Base-by-base conservation (phyloP, 495 filamentous ascomycete species). In the Annulohypoxylon nitens region DNA sequence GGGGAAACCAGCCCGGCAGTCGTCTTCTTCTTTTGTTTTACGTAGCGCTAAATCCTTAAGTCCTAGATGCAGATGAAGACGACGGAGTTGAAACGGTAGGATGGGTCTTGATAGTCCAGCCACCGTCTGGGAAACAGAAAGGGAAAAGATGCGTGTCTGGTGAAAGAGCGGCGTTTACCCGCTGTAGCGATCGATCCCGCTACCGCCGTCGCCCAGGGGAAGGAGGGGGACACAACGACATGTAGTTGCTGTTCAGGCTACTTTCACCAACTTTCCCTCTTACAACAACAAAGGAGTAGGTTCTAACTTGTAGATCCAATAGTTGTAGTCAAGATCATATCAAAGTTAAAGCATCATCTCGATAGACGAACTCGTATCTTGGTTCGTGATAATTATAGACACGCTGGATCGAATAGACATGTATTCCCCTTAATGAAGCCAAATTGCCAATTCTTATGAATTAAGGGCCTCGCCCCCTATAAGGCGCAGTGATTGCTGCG, bases 1-100 rank as follows among this genome's bases (percentile, higher is more conserved):
- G 74, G 76, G 68, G 73, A 71, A 75, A 73, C 64, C 55, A 74
- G 70, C 74, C 74, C 76, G 76, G 74, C 76, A 78, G 76, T 78
- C 74, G 62, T 64, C 64, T 48, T 41, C 61, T 8, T 70, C 64
- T 63, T 70, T 70, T 63, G 57, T 64, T 63, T 66, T 70, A 70
- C 66, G 65, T 74, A 70, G 71, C 37, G 70, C 54, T 70, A 43
- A 43, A n/a, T 43, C 39, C 39, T 30, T 30, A 70, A 61, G 36
- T 39, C 45, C 25, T 50, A 59, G 47, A 43, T 53, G 53, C 64
- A 47, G 60, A 45, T 39, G 60, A 5, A 63, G 43, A 74, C 70
- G 67, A 78, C 76, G 76, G 76, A 69, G 26, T 74, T 37, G 26
- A 78, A 71, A 78, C 76, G 76, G 73, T 78, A 76, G 61, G 72